Evolutionary conservation across 371 early-diverging fungal species (phyloP), one percentile per base, ranked within the genome.

Genomic region (Basidiobolus meristosporus): DNA sequence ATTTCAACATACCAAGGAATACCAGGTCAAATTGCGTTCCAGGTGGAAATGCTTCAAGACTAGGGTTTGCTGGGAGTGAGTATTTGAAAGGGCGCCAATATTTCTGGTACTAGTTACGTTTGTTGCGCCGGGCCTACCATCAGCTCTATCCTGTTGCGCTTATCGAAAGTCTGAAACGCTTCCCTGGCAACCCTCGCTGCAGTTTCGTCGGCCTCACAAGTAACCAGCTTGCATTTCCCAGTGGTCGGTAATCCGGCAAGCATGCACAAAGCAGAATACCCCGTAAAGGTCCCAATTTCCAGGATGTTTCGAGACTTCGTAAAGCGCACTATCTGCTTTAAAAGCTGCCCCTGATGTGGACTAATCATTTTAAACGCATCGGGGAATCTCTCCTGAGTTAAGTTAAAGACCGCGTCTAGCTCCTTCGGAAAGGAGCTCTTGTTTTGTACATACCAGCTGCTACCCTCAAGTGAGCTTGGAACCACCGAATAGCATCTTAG

Each of bases 221-320:
- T 61, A 1, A 62, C 38, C 3, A 75, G 29, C 1, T 20, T 48
- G 0, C 21, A 11, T 20, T 22, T 19, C 0, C 9, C 28, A 1
- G 44, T 43, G 0, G 42, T 21, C 7, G 41, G 18, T 32, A 71
- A 42, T 1, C 66, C 73, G 14, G 69, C 63, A 3, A 66, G 73
- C 62, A 76, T 63, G n/a, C 65, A 66, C 39, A 72, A 51, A 4
- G 72, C 62, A 3, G 63, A 61, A 36, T 51, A 65, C 1, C 76
- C 76, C 14, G 70, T 68, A 42, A 70, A 73, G 12, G 66, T 64
- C 7, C 76, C 76, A 35, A 76, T 55, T 34, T 76, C 76, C 0
- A 76, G 51, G 0, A 70, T 52, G 0, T 29, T 34, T 0, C 32
- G 19, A 0, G 69, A 61, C 14, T 53, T 41, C 7, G 59, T 48